These are phyloP conservation scores for Arthrobotrys conoides DNA, from an alignment of 2,329 filamentous ascomycete genomes.

Conservation along the genomic window DNA sequence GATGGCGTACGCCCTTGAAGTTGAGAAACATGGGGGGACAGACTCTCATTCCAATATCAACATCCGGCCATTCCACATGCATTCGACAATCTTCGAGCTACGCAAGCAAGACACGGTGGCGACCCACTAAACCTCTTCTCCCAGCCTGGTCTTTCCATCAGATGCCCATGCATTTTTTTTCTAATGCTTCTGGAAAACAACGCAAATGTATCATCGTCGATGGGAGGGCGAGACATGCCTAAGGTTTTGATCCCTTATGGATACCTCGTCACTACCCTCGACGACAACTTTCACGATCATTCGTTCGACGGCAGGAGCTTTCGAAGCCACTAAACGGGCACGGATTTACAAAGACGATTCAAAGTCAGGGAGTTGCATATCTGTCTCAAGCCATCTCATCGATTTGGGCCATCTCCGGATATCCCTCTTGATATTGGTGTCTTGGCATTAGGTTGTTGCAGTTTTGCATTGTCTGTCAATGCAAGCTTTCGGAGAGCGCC, in stretches of 20 bases:
- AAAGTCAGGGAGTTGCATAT: constrained; percentile 39
- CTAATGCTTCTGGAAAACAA: constrained; percentile 44
- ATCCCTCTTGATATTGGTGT: constrained; percentile 41
- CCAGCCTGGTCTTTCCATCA: constrained; percentile 32
- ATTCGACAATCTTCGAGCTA: constrained; percentile 22
- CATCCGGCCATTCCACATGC: constrained; percentile 43
- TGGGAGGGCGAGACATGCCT: constrained; percentile 37
- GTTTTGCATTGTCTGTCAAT: constrained; percentile 42
- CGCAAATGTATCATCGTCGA: constrained; percentile 45
- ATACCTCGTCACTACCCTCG: constrained; percentile 22
- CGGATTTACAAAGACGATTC: constrained; percentile 26
- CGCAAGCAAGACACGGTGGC: constrained; percentile 49
- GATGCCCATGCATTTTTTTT: constrained; percentile 29
- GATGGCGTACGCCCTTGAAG: constrained; percentile 36
- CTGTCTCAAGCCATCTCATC: constrained; percentile 47
- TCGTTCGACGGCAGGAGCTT: constrained; percentile 1
- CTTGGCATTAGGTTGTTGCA: constrained; percentile 54
- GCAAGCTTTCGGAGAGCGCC: background rate
- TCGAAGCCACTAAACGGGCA: constrained; percentile 34
- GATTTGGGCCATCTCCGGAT: constrained; percentile 6
- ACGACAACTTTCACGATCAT: constrained; percentile 19
- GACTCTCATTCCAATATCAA: constrained; percentile 35
- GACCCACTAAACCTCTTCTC: constrained; percentile 35
- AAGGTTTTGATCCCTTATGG: constrained; percentile 7
- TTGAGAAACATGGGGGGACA: constrained; percentile 14